Base-by-base conservation (phyloP, 2,329 filamentous ascomycete genomes). In the Whalleya microplaca region DNA sequence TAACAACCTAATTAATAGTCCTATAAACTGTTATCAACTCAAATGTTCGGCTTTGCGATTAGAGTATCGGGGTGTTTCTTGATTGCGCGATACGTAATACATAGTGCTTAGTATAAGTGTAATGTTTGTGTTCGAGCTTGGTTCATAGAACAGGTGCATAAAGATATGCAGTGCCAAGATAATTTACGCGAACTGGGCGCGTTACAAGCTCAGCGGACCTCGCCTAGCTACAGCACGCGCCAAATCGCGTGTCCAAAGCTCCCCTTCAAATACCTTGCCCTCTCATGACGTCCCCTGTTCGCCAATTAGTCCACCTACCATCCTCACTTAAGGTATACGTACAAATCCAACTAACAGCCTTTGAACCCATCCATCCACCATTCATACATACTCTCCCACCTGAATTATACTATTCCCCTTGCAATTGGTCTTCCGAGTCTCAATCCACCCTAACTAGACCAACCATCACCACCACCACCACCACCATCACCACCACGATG, bases 401-500 rank as follows among this genome's bases (percentile, higher is more conserved):
- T 9, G 23, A 4, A 27, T 27, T 9, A 27, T 27, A 27, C 23
- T 9, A 27, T 37, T 37, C 7, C 32, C 4, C 7, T 37, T 37
- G 32, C 32, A 14, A 37, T 16, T 37, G 8, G 14, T 7, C 23
- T 27, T 21, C 19, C 20, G 29, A n/a, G 6, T 19, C 51, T 48
- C 10, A 48, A 27, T 5, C 21, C 14, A 45, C 42, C 43, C 18
- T 29, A 32, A n/a, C 19, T 9, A 27, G 23, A 27, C 23, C 20
- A 49, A 37, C 37, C 29, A 45, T n/a, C n/a, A n/a, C n/a, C n/a
- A n/a, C n/a, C n/a, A n/a, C n/a, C n/a, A n/a, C n/a, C n/a, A n/a
- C n/a, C n/a, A n/a, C n/a, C n/a, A n/a, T n/a, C n/a, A 12, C 29
- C 14, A 27, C 56, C 61, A 64, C 50, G 48, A 85, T 84, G 81